Base-by-base conservation (phyloP, 768 basidiomycete genomes). In the Amanita brunnescens region DNA sequence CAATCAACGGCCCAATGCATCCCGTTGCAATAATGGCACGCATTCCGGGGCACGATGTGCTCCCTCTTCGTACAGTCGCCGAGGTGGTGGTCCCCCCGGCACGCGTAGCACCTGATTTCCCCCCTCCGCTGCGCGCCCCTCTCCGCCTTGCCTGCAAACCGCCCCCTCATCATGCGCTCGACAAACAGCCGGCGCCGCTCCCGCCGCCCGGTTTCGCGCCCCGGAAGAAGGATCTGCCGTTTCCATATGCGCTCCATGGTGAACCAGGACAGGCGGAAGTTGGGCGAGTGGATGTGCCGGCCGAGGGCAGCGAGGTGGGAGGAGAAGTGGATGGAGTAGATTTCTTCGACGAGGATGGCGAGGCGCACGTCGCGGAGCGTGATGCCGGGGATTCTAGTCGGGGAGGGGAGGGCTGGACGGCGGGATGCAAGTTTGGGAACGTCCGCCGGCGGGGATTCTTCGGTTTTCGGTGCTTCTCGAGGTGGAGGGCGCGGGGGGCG, bases 231-330 rank as follows among this genome's bases (percentile, higher is more conserved):
- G 6, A 51, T 13, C 33, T 51, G 50, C 21, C 46, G 13, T 26
- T 53, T 46, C 44, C 46, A 47, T 38, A 47, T 46, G 2, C 45
- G 39, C 23, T 47, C 52, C 52, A 53, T 53, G 8, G 21, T 47
- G n/a, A 18, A 23, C 44, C 52, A 53, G 4, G 52, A 41, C 2
- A 53, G 45, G 14, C 52, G 43, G 26, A 51, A 51, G 50, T 51
- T 51, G 16, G 52, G 6, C 10, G 46, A 44, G 38, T 53, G 45
- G 21, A 53, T 30, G 42, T 46, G 43, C 8, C 43, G 44, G 18
- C 50, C 45, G 13, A 53, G 52, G 21, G 23, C n/a, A 9, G 39
- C 18, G 18, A 53, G 35, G 16, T 53, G 52, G 16, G 43, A 46
- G 1, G 38, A 10, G 26, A 39, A 53, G 16, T 47, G 14, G 1